Conservation (phyloP, 805 yeast genomes). For the Lipomyces yamanashiensis region DNA sequence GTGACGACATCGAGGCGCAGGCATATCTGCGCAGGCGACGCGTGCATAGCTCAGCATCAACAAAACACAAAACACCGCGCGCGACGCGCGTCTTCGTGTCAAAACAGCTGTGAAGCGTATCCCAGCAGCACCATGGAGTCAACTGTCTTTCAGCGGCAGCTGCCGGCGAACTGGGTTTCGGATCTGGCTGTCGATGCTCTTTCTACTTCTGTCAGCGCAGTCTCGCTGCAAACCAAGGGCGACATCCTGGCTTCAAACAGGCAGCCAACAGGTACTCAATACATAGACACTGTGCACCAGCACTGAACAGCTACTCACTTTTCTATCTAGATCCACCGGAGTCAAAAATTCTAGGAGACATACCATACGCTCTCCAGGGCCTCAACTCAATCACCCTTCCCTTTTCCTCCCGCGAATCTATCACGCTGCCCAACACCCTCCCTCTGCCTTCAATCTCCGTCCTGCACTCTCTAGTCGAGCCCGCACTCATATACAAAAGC, state of each 20-base stretch:
- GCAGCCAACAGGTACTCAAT: constrained; percentile 23
- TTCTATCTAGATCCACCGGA: constrained; percentile 33
- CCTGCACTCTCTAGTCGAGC: constrained; percentile 65
- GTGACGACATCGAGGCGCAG: too few relatives aligned
- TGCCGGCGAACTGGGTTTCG: constrained; percentile 2
- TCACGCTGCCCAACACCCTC: constrained; percentile 56
- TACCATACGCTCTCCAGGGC: constrained; percentile 46
- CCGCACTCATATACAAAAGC: constrained; percentile 66
- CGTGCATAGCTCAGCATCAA: too few relatives aligned
- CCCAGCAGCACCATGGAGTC: not conserved
- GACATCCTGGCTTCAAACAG: constrained; percentile 27
- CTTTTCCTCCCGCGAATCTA: constrained; percentile 11
- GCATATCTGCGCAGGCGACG: too few relatives aligned
- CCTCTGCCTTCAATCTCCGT: constrained; percentile 62
- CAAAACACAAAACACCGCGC: not conserved
- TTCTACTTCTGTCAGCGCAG: constrained; percentile 13
- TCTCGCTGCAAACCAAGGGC: constrained; percentile 23
- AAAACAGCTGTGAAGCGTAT: not conserved
- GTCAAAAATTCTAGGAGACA: constrained; percentile 36
- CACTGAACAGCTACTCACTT: not conserved
- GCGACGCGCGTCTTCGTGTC: not conserved
- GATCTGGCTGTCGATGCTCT: constrained; percentile 7
- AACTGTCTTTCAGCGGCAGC: not conserved
- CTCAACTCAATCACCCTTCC: constrained; percentile 38
- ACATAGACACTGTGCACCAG: not conserved